Percentiles rank a stretch among this genome's conserved stretches.
These are phyloP conservation scores for Xylaria acuta DNA, from an alignment of 495 filamentous ascomycete genomes.

Conservation along the genomic window DNA sequence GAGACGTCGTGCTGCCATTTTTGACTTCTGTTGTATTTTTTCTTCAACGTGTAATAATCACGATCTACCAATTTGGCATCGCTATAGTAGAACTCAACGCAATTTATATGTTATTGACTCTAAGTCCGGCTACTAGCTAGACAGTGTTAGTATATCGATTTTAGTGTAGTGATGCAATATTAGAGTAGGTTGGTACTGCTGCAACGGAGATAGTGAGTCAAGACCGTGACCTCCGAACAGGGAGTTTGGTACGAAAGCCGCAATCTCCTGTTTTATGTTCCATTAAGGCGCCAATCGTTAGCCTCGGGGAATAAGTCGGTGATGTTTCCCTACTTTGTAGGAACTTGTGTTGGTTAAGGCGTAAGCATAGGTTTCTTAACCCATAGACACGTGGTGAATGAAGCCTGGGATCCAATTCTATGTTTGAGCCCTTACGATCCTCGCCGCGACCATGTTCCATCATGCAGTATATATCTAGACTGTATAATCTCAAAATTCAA, in stretches of 20 bases:
- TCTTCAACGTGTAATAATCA: not conserved
- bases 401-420: not conserved
- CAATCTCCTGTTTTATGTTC: not conserved
- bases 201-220: slow-evolving; percentile 7
- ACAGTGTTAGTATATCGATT: not conserved
- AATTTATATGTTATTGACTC: not conserved
- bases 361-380: not conserved
- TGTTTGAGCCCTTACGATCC: not conserved
- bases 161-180: not conserved
- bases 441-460: not conserved
- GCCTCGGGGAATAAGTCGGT: not conserved
- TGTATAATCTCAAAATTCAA: not conserved
- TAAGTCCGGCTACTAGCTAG: not conserved
- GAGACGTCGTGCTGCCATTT: not conserved
- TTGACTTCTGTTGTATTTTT: not conserved
- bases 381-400: not conserved
- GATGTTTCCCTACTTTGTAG: not conserved
- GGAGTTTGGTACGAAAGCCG: not conserved
- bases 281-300: not conserved
- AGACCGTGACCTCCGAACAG: slow-evolving; percentile 1
- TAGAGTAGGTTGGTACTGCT: not conserved
- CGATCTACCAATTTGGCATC: not conserved
- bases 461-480: not conserved
- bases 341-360: not conserved
- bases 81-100: not conserved